Evolutionary conservation across 2,329 filamentous ascomycete species (phyloP).

Genomic region (Nemania abortiva): DNA sequence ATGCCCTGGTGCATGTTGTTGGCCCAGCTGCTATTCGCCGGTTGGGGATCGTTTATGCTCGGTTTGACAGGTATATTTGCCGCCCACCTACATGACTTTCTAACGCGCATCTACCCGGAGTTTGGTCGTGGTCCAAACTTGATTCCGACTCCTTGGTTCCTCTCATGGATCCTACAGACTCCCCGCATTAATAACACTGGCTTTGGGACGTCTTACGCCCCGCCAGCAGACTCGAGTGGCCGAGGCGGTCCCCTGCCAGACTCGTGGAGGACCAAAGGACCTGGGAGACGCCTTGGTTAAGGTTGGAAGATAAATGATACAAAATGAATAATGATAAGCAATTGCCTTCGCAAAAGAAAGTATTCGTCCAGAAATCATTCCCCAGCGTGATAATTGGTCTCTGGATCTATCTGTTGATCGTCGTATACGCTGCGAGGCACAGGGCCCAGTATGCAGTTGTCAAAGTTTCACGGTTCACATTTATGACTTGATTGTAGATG

Average conservation of each 20-base stretch:
- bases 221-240: conserved; percentile 47
- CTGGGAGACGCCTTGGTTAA: conserved; percentile 72
- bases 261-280: conserved; percentile 73
- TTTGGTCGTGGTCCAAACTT: conserved; percentile 86
- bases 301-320: conserved; percentile 8
- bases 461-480: not conserved
- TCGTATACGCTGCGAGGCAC: too few relatives aligned
- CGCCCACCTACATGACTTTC: conserved; percentile 90
- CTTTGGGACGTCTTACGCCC: conserved; percentile 73
- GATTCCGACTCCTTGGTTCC: conserved; percentile 77
- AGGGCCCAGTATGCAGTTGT: too few relatives aligned
- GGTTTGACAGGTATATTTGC: conserved; percentile 85
- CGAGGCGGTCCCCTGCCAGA: conserved; percentile 68
- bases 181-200: conserved; percentile 61
- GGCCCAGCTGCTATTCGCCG: conserved; percentile 76
- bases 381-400: not conserved
- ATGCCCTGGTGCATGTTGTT: conserved; percentile 84
- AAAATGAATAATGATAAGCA: conserved; percentile 26
- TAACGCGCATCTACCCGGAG: conserved; percentile 87
- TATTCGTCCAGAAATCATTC: not conserved
- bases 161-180: conserved; percentile 74
- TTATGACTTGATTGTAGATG: not conserved
- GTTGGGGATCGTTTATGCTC: conserved; percentile 66
- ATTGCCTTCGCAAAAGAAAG: not conserved
- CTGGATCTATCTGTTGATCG: too few relatives aligned